Evolutionary conservation across 2,329 filamentous ascomycete genomes (phyloP).

Genomic region (Paraphoma chrysanthemicola): DNA sequence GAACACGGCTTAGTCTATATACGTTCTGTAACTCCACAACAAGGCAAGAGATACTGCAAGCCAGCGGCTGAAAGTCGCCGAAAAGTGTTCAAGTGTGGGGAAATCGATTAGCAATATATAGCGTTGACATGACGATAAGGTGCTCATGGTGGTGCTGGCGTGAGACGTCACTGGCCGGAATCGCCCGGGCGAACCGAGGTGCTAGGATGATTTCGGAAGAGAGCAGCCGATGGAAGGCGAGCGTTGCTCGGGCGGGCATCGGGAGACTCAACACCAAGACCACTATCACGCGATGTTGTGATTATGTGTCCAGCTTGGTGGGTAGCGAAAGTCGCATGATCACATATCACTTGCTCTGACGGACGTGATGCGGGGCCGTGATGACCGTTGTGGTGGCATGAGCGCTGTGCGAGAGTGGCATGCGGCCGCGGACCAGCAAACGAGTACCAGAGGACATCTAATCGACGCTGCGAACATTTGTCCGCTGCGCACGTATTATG

Average conservation of each 20-base stretch:
- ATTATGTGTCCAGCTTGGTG: too few species aligned
- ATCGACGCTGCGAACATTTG: too few species aligned
- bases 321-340: too few species aligned
- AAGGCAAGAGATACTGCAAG: neutral
- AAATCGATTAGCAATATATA: conserved; percentile 23
- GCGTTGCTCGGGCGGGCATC: neutral
- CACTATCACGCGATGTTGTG: conserved; percentile 1
- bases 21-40: neutral
- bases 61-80: conserved; percentile 17
- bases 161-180: conserved; percentile 71
- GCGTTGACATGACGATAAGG: conserved; percentile 68
- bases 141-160: conserved; percentile 67
- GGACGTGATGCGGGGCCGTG: too few species aligned
- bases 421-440: too few species aligned
- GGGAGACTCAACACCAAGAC: conserved; percentile 10
- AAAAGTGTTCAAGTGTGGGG: conserved; percentile 13
- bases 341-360: too few species aligned
- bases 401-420: too few species aligned
- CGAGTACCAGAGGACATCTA: too few species aligned
- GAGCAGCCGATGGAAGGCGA: conserved; percentile 14
- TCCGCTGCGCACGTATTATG: too few species aligned
- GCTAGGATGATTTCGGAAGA: conserved; percentile 12
- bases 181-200: conserved; percentile 27
- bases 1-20: conserved; percentile 1
- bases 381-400: too few species aligned